Conservation (phyloP, 1,139 yeast species). For the Hyphopichia buzzinii region DNA sequence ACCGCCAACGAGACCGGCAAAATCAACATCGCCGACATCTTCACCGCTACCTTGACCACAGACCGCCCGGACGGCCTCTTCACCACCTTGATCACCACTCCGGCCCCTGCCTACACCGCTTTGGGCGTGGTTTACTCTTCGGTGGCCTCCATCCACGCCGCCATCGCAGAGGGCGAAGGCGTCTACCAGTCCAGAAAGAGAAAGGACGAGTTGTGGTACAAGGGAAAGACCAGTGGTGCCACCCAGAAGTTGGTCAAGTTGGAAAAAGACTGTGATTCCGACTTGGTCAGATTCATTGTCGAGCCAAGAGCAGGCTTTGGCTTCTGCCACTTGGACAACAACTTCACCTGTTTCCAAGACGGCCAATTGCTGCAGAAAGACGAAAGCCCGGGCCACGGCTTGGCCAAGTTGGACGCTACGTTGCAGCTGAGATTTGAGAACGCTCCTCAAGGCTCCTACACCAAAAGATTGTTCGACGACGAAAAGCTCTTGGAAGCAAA, state of each 20-base stretch:
- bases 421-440: slow-evolving; percentile 50
- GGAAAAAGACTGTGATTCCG: slow-evolving; percentile 87
- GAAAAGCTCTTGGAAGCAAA: slow-evolving; percentile 74
- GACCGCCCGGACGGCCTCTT: slow-evolving; percentile 86
- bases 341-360: slow-evolving; percentile 69
- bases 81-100: slow-evolving; percentile 81
- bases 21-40: slow-evolving; percentile 49
- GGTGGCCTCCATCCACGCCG: slow-evolving; percentile 72
- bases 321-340: slow-evolving; percentile 83
- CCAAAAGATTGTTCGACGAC: slow-evolving; percentile 82
- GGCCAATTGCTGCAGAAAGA: slow-evolving; percentile 28
- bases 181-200: slow-evolving; percentile 91
- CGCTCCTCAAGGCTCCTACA: slow-evolving; percentile 92
- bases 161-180: slow-evolving; percentile 79
- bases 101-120: slow-evolving; percentile 49
- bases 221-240: slow-evolving; percentile 94
- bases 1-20: slow-evolving; percentile 31
- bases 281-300: slow-evolving; percentile 82
- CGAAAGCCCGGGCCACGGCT: slow-evolving; percentile 56
- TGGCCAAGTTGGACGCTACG: slow-evolving; percentile 64
- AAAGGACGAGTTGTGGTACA: slow-evolving; percentile 85
- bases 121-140: slow-evolving; percentile 94
- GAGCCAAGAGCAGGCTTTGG: slow-evolving; percentile 76
- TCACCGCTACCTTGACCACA: slow-evolving; percentile 61
- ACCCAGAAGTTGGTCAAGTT: slow-evolving; percentile 71